Conservation (phyloP, 192 early-diverging fungal genomes). For the Dissophora globulifera region DNA sequence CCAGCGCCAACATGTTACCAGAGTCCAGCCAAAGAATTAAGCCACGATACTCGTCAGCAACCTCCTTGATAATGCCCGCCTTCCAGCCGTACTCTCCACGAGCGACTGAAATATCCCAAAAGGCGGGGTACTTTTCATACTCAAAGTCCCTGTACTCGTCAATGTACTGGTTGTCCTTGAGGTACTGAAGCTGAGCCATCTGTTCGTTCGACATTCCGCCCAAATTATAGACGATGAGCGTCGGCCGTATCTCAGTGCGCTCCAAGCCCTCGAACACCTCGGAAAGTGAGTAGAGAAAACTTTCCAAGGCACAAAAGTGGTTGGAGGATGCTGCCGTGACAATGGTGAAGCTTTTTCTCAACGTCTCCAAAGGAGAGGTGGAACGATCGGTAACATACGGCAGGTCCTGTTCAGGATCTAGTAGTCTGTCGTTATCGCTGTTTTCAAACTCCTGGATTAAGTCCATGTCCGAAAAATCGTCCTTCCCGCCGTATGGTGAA, state of each 20-base stretch:
- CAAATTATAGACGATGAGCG: constrained; percentile 61
- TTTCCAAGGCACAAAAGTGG: constrained; percentile 63
- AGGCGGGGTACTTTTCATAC: constrained; percentile 56
- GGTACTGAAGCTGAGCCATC: constrained; percentile 39
- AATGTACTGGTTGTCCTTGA: constrained; percentile 53
- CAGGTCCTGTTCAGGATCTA: constrained; percentile 37
- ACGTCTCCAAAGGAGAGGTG: constrained; percentile 26
- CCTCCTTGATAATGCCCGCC: constrained; percentile 63
- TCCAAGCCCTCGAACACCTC: constrained; percentile 48
- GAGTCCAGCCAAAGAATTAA: constrained; percentile 62
- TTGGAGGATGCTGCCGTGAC: constrained; percentile 63
- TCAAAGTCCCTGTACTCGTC: constrained; percentile 59
- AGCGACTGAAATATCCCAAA: constrained; percentile 57
- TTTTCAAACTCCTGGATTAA: neutral
- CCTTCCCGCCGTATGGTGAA: neutral
- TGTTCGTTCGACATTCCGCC: constrained; percentile 59
- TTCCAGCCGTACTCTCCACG: constrained; percentile 69
- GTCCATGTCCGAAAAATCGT: neutral
- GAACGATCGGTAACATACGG: constrained; percentile 17
- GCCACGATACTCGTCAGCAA: constrained; percentile 54
- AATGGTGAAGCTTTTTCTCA: constrained; percentile 57
- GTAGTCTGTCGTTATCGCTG: neutral
- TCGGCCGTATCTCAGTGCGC: constrained; percentile 40
- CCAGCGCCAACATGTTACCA: constrained; percentile 58
- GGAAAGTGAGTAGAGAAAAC: constrained; percentile 57